A percentile compares a stretch with the other conserved stretches of the same genome.
Conservation (phyloP, 2,329 filamentous ascomycete species). For the Monosporascus cannonballus region DNA sequence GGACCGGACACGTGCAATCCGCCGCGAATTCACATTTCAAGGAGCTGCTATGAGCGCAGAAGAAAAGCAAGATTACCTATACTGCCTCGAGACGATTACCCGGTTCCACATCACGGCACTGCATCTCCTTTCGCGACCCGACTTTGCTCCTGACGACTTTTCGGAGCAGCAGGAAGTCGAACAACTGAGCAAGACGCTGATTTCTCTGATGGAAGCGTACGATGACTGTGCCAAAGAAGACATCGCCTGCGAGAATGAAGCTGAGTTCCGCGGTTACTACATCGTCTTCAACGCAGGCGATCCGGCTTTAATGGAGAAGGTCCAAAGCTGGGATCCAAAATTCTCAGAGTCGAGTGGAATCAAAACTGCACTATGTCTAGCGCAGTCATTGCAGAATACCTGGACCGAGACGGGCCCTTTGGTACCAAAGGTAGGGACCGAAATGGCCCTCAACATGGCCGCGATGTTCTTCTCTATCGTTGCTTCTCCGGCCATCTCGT, state of each 20-base stretch:
- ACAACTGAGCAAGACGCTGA: constrained; percentile 58
- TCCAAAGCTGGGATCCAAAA: constrained; percentile 48
- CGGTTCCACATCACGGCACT: constrained; percentile 61
- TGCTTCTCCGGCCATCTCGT: constrained; percentile 50
- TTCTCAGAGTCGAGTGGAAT: constrained; percentile 53
- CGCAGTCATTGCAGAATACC: constrained; percentile 55
- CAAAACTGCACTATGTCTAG: constrained; percentile 54
- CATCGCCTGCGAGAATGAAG: constrained; percentile 54
- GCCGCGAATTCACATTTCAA: constrained; percentile 63
- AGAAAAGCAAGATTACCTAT: constrained; percentile 53
- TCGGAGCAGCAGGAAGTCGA: constrained; percentile 63
- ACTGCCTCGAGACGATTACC: constrained; percentile 59
- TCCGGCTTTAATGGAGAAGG: constrained; percentile 50
- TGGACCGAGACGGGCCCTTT: constrained; percentile 52
- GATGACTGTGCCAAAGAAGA: constrained; percentile 56
- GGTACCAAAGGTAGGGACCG: constrained; percentile 40
- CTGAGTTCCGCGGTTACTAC: constrained; percentile 62
- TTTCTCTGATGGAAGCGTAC: constrained; percentile 61
- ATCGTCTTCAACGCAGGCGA: constrained; percentile 56
- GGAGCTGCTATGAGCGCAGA: constrained; percentile 48
- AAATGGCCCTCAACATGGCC: constrained; percentile 43
- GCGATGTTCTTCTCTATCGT: constrained; percentile 56
- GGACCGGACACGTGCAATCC: constrained; percentile 62
- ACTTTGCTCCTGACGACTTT: constrained; percentile 52
- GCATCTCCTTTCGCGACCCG: constrained; percentile 54